Evolutionary conservation across 495 filamentous ascomycete genomes (phyloP).

Genomic region (Paragyromitra xinjiangensis): DNA sequence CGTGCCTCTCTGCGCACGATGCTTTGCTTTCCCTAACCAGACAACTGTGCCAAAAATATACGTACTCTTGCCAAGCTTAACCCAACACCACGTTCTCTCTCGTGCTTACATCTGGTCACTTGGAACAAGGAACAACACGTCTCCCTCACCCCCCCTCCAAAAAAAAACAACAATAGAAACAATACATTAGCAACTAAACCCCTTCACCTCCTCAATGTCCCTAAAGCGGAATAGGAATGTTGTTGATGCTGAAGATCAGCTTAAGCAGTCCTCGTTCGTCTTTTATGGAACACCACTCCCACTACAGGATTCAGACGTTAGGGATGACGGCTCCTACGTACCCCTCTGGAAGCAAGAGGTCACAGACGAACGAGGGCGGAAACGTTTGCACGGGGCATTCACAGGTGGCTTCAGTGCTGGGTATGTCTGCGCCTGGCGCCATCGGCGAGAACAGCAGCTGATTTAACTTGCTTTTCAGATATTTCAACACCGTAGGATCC

Average conservation of each 20-base stretch:
- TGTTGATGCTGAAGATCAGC: conserved; percentile 79
- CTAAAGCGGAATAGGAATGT: conserved; percentile 79
- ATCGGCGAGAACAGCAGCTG: conserved; percentile 41
- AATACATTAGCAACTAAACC: background rate
- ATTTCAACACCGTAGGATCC: conserved; percentile 97
- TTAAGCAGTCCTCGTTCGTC: conserved; percentile 79
- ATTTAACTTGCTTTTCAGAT: conserved; percentile 65
- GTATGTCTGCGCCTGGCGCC: conserved; percentile 63
- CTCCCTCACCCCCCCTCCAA: background rate
- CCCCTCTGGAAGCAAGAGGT: conserved; percentile 98
- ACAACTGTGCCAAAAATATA: background rate
- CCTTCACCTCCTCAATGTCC: conserved; percentile 66
- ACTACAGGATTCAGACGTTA: conserved; percentile 75
- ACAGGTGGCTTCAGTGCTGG: conserved; percentile 97
- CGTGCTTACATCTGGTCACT: conserved; percentile 29
- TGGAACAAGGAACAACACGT: conserved; percentile 15
- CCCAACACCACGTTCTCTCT: background rate
- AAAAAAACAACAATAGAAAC: background rate
- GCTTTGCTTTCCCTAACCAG: background rate
- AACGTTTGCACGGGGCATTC: conserved; percentile 94
- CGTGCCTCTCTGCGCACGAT: conserved; percentile 4
- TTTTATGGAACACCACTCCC: conserved; percentile 88
- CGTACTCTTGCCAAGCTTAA: background rate
- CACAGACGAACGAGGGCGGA: conserved; percentile 88
- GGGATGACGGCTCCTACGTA: conserved; percentile 93